Conservation (phyloP, 2,329 filamentous ascomycete species). For the Polychaeton citri region DNA sequence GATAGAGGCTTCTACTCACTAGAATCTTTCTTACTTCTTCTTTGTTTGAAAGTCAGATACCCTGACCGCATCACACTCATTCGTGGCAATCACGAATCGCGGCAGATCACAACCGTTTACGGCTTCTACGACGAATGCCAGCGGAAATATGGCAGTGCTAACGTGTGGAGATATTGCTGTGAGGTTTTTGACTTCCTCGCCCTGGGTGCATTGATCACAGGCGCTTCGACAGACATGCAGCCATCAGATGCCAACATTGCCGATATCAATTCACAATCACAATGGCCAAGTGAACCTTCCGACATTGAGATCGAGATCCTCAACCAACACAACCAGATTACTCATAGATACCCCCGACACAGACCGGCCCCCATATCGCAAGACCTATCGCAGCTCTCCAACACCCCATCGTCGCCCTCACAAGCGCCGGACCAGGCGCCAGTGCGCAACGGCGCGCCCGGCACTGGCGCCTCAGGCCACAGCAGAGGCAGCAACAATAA, state of each 20-base stretch:
- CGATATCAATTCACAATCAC: constrained; percentile 35
- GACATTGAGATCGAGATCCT: constrained; percentile 90
- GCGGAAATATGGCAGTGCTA: constrained; percentile 89
- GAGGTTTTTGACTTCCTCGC: constrained; percentile 97
- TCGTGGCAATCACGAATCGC: constrained; percentile 65
- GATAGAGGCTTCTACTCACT: constrained; percentile 97
- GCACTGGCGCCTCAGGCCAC: constrained; percentile 62
- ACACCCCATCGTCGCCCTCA: constrained; percentile 25
- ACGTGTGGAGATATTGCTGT: constrained; percentile 88
- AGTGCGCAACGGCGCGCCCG: constrained; percentile 50
- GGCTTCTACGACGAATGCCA: constrained; percentile 97
- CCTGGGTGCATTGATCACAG: constrained; percentile 79
- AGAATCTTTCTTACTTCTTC: constrained; percentile 86
- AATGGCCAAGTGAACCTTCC: constrained; percentile 42
- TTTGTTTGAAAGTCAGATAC: constrained; percentile 94
- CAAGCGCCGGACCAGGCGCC: constrained; percentile 19
- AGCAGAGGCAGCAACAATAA: constrained; percentile 48
- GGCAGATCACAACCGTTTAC: constrained; percentile 94
- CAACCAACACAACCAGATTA: constrained; percentile 67
- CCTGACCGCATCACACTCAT: constrained; percentile 95
- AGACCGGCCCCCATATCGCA: constrained; percentile 11
- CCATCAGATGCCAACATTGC: constrained; percentile 44
- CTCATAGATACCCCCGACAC: constrained; percentile 54
- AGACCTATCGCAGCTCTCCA: constrained; percentile 13
- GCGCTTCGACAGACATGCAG: constrained; percentile 54